Conservation (phyloP, 1,139 yeast genomes). For the Blastobotrys ciferrii region DNA sequence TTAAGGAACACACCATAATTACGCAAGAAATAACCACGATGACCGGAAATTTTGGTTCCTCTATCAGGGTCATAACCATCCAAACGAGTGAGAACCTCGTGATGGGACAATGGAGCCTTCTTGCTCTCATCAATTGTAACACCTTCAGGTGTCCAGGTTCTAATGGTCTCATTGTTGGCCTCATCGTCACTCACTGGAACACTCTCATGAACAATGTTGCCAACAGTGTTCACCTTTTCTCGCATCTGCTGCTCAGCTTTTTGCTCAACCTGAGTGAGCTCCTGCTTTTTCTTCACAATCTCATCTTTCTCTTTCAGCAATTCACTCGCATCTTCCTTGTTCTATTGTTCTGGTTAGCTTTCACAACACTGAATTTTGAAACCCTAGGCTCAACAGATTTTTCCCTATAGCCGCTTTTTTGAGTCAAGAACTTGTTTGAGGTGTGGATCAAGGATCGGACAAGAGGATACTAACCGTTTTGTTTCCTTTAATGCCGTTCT, state of each 20-base stretch:
- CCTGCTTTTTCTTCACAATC: constrained; percentile 66
- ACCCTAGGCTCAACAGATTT: too few species aligned
- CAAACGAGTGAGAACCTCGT: constrained; percentile 86
- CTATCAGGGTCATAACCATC: constrained; percentile 99
- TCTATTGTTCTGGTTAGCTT: not conserved
- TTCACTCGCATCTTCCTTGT: constrained; percentile 87
- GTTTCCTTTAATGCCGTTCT: too few species aligned
- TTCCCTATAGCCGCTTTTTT: too few species aligned
- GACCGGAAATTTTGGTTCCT: constrained; percentile 97
- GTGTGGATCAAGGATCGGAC: too few species aligned
- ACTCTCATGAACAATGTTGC: constrained; percentile 89
- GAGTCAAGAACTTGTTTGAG: too few species aligned
- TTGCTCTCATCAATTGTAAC: constrained; percentile 52
- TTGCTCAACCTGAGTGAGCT: constrained; percentile 64
- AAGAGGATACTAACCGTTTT: too few species aligned
- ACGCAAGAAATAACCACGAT: constrained; percentile 96
- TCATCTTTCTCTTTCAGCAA: constrained; percentile 77
- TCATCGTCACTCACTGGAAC: constrained; percentile 88
- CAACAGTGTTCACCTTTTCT: constrained; percentile 80
- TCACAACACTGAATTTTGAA: too few species aligned
- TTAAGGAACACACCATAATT: constrained; percentile 94
- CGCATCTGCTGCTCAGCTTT: constrained; percentile 74
- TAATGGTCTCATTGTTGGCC: constrained; percentile 83
- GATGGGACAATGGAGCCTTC: constrained; percentile 84
- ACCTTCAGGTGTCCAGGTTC: constrained; percentile 80